Evolutionary conservation across 108 stramenopile species (phyloP).

Genomic region (Parietichytrium sp.): DNA sequence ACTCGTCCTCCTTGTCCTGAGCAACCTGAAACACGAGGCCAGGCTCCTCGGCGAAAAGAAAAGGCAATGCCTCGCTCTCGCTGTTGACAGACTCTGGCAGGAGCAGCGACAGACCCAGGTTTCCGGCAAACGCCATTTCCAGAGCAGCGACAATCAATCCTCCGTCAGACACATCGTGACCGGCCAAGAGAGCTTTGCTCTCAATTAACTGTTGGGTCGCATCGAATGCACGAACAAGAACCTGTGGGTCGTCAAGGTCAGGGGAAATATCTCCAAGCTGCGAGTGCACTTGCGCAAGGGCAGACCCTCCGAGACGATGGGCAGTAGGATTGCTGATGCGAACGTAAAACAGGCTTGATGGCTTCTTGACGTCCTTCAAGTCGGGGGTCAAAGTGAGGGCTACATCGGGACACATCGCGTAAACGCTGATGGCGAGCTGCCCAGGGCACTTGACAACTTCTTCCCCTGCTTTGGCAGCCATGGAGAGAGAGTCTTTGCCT

Average conservation of each 20-base stretch:
- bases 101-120: slow-evolving; percentile 82
- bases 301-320: slow-evolving; percentile 83
- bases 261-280: slow-evolving; percentile 88
- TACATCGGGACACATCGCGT: slow-evolving; percentile 88
- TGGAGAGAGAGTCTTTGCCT: slow-evolving; percentile 97
- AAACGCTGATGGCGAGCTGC: slow-evolving; percentile 88
- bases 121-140: slow-evolving; percentile 99
- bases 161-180: slow-evolving; percentile 95
- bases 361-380: slow-evolving; percentile 73
- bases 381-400: slow-evolving; percentile 93
- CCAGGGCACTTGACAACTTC: slow-evolving; percentile 96
- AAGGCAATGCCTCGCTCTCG: neutral
- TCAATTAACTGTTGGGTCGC: slow-evolving; percentile 86
- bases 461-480: slow-evolving; percentile 87
- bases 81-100: no score
- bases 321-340: slow-evolving; percentile 67
- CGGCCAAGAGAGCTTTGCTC: slow-evolving; percentile 71
- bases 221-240: slow-evolving; percentile 78
- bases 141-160: slow-evolving; percentile 80
- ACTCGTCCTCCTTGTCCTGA: slow-evolving; percentile 54
- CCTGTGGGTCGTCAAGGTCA: slow-evolving; percentile 79
- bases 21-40: slow-evolving; percentile 88
- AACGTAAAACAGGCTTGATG: slow-evolving; percentile 74
- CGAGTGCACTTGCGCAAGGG: slow-evolving; percentile 86
- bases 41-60: slow-evolving; percentile 90